These are phyloP conservation scores for Dryas alaskensis DNA, from an alignment of 306 rosid genomes.

Conservation along the genomic window DNA sequence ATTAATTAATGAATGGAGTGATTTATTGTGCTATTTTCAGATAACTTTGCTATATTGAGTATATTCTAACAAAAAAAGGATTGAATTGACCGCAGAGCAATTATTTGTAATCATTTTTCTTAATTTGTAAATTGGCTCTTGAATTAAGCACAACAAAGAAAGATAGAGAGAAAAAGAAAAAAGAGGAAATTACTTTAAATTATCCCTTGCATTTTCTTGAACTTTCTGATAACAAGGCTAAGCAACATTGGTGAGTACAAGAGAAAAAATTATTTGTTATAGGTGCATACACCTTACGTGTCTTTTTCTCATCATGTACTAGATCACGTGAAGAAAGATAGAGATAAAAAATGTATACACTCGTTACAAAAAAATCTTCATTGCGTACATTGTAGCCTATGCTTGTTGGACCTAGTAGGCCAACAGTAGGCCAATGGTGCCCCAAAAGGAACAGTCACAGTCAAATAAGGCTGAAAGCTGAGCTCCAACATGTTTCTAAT, in stretches of 20 bases:
- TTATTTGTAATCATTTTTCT: not conserved
- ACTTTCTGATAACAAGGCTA: not conserved
- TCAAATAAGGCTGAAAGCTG: constrained; percentile 11
- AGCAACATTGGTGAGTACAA: not conserved
- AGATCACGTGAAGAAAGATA: no score
- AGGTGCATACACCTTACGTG: no score
- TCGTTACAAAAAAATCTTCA: no score
- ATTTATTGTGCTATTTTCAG: no score
- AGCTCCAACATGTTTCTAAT: constrained; percentile 27
- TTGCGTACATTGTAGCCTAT: not conserved
- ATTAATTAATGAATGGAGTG: no score
- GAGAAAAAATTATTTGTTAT: no score
- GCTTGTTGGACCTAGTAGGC: not conserved
- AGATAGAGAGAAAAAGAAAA: not conserved
- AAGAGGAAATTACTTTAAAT: not conserved
- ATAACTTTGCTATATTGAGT: no score
- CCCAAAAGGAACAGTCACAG: not conserved
- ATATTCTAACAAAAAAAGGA: no score
- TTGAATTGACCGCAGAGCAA: not conserved
- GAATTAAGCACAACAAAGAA: no score
- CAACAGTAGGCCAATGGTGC: not conserved
- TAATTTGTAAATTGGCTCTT: no score
- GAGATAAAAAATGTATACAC: no score
- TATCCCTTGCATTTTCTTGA: not conserved
- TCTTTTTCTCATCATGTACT: no score